These are phyloP conservation scores for Colletotrichum trifolii DNA, from an alignment of 2,329 filamentous ascomycete species.

Conservation along the genomic window DNA sequence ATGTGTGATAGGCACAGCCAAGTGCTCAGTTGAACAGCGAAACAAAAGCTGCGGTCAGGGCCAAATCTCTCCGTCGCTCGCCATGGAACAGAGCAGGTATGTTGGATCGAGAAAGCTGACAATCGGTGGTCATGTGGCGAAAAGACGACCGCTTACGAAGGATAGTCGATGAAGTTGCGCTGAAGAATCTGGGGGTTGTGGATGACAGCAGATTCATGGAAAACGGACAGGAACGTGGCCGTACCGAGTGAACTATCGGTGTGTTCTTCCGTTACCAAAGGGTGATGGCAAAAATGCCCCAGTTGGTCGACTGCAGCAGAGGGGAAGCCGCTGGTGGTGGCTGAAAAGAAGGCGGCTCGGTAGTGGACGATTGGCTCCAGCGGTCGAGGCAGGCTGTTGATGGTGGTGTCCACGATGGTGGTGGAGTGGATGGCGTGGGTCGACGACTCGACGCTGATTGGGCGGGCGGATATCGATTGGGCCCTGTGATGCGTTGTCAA, in stretches of 20 bases:
- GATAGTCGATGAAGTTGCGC: neutral
- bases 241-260: slow-evolving; percentile 1
- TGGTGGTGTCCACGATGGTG: slow-evolving; percentile 14
- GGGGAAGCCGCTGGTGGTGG: slow-evolving; percentile 5
- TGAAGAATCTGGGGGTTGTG: neutral
- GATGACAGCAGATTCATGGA: too few species aligned
- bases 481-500: slow-evolving; percentile 38
- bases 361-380: slow-evolving; percentile 26
- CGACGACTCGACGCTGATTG: slow-evolving; percentile 33
- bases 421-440: slow-evolving; percentile 26
- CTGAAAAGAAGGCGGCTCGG: slow-evolving; percentile 21
- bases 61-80: too few species aligned
- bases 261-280: slow-evolving; percentile 1
- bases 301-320: too few species aligned
- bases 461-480: slow-evolving; percentile 32
- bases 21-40: too few species aligned
- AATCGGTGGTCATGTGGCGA: too few species aligned
- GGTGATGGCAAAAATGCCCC: neutral
- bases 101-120: too few species aligned
- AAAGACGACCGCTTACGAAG: too few species aligned
- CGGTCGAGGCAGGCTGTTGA: slow-evolving; percentile 7
- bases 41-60: too few species aligned
- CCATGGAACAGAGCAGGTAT: too few species aligned
- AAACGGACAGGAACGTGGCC: slow-evolving; percentile 9
- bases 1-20: neutral